A percentile compares a stretch with the other conserved stretches of the same genome.
These are phyloP conservation scores for Saccharomyces pastorianus DNA, from an alignment of 1,139 yeast genomes.

Conservation along the genomic window DNA sequence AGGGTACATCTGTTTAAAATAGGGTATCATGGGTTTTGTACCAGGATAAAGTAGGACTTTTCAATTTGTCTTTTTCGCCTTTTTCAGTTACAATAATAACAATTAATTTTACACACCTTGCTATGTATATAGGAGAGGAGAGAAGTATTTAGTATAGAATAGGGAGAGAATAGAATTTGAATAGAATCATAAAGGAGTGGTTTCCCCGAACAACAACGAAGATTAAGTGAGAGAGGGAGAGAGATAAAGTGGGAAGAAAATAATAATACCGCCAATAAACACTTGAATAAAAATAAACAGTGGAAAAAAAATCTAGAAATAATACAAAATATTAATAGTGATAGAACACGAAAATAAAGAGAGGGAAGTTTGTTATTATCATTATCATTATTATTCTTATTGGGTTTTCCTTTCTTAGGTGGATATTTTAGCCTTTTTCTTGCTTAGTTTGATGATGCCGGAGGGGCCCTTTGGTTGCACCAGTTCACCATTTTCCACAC, in stretches of 20 bases:
- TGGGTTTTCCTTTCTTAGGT: constrained; percentile 1
- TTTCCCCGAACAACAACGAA: neutral
- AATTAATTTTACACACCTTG: neutral
- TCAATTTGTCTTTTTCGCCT: no score
- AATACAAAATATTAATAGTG: neutral
- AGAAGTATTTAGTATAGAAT: neutral
- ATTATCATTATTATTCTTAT: neutral
- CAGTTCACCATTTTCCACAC: constrained; percentile 70
- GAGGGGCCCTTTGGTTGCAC: constrained; percentile 75
- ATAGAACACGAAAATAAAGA: neutral
- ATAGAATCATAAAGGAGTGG: neutral
- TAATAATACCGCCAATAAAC: neutral
- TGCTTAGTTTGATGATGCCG: constrained; percentile 35
- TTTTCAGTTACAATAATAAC: neutral
- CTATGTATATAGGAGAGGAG: neutral
- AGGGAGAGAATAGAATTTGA: neutral
- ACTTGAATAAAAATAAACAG: neutral
- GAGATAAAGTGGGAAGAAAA: neutral
- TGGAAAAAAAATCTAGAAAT: neutral
- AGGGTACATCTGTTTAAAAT: neutral
- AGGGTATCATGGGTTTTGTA: no score
- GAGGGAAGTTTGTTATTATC: neutral
- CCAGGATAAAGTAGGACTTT: no score
- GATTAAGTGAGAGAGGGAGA: neutral
- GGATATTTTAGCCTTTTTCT: constrained; percentile 16